Conservation (phyloP, 2,329 filamentous ascomycete species). For the Claviceps cyperi region DNA sequence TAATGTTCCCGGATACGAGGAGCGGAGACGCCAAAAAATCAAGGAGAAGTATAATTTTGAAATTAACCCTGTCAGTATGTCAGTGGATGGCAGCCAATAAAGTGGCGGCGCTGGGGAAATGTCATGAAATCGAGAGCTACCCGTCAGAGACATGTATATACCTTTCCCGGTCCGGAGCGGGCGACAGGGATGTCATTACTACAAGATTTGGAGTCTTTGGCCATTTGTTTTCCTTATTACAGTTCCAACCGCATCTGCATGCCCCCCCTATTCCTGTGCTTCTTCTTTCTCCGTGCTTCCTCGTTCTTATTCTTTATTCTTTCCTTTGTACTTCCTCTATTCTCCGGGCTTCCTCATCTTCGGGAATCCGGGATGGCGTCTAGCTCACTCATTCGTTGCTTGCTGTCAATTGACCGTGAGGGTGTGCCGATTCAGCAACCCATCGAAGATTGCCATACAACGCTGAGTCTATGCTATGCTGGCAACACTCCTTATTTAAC, state of each 20-base stretch:
- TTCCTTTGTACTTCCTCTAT: too few species aligned
- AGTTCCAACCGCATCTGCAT: too few species aligned
- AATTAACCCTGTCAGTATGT: conserved; percentile 50
- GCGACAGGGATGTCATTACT: conserved; percentile 13
- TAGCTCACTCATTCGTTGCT: too few species aligned
- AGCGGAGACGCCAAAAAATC: conserved; percentile 67
- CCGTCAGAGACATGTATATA: conserved; percentile 19
- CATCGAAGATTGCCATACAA: too few species aligned
- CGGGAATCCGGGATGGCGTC: too few species aligned
- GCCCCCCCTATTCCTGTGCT: neutral
- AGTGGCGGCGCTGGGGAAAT: neutral
- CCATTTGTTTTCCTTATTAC: conserved; percentile 1
- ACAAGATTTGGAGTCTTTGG: conserved; percentile 5
- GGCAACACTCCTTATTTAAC: too few species aligned
- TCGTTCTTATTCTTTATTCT: neutral
- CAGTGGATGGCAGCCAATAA: conserved; percentile 29
- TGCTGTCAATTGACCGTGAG: too few species aligned
- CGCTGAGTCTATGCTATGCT: too few species aligned
- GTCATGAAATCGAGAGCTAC: neutral
- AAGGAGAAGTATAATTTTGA: conserved; percentile 82
- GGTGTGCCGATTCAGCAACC: too few species aligned
- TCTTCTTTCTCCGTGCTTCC: neutral
- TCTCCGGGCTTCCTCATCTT: too few species aligned
- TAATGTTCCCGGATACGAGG: conserved; percentile 66
- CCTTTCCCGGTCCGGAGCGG: conserved; percentile 16